phyloP scores from a whole-genome alignment of 2,329 filamentous ascomycete species.

The Calonectria pseudoreteaudii region DNA sequence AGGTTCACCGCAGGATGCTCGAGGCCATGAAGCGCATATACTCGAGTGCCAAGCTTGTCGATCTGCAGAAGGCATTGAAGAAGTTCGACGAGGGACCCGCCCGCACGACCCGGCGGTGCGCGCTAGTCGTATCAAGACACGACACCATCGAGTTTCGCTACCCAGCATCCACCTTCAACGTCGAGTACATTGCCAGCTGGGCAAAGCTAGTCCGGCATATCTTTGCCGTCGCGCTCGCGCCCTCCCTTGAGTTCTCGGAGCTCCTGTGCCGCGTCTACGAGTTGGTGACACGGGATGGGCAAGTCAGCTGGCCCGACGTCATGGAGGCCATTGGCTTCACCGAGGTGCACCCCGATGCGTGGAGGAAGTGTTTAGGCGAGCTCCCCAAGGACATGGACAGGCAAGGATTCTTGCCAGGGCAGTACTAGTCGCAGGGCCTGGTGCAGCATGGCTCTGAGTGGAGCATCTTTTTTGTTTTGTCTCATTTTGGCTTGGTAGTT shows the following conservation, averaged over 20 bases:
- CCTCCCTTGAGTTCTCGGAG: conserved; percentile 28
- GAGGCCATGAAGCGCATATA: conserved; percentile 35
- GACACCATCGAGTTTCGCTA: conserved; percentile 45
- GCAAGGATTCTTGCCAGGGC: neutral
- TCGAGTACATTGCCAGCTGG: conserved; percentile 41
- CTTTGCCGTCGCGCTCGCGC: conserved; percentile 33
- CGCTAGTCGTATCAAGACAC: conserved; percentile 38
- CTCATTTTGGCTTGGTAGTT: neutral
- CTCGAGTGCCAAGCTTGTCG: conserved; percentile 12
- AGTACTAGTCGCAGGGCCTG: neutral
- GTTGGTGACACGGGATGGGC: conserved; percentile 33
- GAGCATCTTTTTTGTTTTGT: neutral
- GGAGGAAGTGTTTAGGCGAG: conserved; percentile 26
- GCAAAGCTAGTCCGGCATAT: conserved; percentile 38
- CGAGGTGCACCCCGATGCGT: conserved; percentile 19
- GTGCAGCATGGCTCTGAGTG: neutral
- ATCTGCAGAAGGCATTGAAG: conserved; percentile 29
- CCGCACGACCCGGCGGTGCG: conserved; percentile 40
- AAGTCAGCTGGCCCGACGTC: conserved; percentile 33
- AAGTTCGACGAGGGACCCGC: conserved; percentile 38
- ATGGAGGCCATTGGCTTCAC: conserved; percentile 34
- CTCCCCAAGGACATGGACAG: conserved; percentile 19
- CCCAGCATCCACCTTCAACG: conserved; percentile 42
- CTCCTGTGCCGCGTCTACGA: conserved; percentile 38
- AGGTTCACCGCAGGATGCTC: conserved; percentile 20